These are phyloP conservation scores for Fragaria vesca DNA, from an alignment of 306 rosid genomes.

Conservation along the genomic window DNA sequence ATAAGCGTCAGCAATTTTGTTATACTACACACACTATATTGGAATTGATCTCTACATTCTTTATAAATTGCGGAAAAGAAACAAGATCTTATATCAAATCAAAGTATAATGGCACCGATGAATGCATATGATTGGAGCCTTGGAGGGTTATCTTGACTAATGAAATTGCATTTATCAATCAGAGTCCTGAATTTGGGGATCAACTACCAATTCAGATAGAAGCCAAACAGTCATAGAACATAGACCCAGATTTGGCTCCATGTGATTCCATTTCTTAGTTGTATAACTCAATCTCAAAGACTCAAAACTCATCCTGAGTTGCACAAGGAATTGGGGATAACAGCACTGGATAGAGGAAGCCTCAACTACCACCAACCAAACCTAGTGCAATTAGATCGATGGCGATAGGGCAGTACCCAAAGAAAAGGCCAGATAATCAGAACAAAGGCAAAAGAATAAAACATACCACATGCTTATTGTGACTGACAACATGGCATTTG, in stretches of 20 bases:
- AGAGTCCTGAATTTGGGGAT: neutral
- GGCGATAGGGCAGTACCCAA: constrained; percentile 13
- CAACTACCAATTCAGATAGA: neutral
- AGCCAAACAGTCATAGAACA: neutral
- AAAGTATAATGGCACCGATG: neutral
- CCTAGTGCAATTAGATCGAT: neutral
- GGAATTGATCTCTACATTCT: neutral
- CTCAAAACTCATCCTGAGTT: neutral
- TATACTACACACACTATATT: neutral
- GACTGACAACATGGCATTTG: neutral
- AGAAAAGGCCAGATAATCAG: constrained; percentile 3
- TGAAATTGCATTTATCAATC: neutral
- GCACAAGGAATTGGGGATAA: neutral
- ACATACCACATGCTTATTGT: constrained; percentile 8
- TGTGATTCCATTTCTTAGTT: neutral
- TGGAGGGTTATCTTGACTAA: neutral
- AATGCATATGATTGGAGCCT: neutral
- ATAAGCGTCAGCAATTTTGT: neutral
- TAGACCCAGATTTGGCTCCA: neutral
- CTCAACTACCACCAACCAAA: constrained; percentile 11
- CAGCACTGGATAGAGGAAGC: neutral
- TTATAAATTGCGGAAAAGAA: neutral
- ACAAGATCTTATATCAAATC: neutral
- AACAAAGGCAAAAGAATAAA: neutral
- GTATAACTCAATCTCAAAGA: neutral